Evolutionary conservation across 2,329 filamentous ascomycete genomes (phyloP), one percentile per base, ranked within the genome.

Genomic region (Curvularia sp.): DNA sequence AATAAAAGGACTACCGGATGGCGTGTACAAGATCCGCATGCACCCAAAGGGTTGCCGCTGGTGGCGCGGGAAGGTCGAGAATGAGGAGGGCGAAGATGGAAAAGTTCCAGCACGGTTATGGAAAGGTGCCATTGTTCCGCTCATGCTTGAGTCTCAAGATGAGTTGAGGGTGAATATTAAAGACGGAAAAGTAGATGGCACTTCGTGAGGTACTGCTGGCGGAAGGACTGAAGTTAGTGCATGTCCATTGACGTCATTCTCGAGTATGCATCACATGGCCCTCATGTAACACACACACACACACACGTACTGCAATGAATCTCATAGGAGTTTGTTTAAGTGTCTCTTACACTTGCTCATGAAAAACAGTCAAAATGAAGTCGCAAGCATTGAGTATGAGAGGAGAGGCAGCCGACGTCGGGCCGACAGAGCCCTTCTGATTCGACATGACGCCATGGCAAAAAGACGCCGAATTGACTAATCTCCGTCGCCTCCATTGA

Each of bases 361-460:
- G 28, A 15, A 25, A 15, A 19, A 18, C 9, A 13, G 3, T 18
- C 21, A 1, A 27, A 38, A 15, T 12, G 13, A 19, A 49, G 47
- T 19, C n/a, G 28, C 18, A 49, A 21, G 13, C 21, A 27, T n/a
- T 13, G 10, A 18, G 18, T 23, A 21, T 19, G 21, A 38, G 39
- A 46, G 25, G 19, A 30, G 15, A 36, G 23, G n/a, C 4, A 57
- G 56, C 47, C 57, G 54, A 50, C 32, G 43, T 53, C 60, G 57
- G 57, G 27, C 57, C 54, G 58, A 42, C 19, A 36, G 41, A 15
- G 15, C 43, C 39, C 15, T 34, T 60, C 50, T 49, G 36, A 52
- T 50, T 53, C 49, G 47, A 50, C 30, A 59, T 63, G 58, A 59
- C 58, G 57, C 61, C 58, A 61, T 63, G 9, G 23, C 39, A 21